Base-by-base conservation (phyloP, 2,329 filamentous ascomycete species). In the Epichloe aotearoae region DNA sequence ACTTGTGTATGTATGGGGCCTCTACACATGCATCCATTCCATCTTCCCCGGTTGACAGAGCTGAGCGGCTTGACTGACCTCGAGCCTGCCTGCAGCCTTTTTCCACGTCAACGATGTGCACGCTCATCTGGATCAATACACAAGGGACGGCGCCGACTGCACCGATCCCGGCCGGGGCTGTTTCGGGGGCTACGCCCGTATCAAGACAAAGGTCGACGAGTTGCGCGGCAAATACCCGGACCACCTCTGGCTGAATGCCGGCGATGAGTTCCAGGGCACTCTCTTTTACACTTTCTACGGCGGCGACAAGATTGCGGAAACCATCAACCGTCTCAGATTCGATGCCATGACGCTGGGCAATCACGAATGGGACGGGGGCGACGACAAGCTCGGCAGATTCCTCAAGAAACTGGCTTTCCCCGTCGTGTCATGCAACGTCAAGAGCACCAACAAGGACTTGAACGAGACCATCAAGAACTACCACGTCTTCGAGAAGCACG, bases 101-200 rank as follows among this genome's bases (percentile, higher is more conserved):
- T 83, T 83, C 66, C 82, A 84, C 62, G 73, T 84, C 69, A 84
- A 84, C 59, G 81, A 84, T 60, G 78, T 84, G 14, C 82, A 84
- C 61, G 75, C 82, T 14, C 82, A 84, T 60, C 68, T 84, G 17
- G 80, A 84, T 60, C 66, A 84, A 62, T 84, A 79, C 64, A 69
- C 73, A 30, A 72, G 74, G 14, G 77, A 77, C 0, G 81, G 81
- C 50, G 76, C 77, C 11, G 79, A 83, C 64, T 84, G 81, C 67
- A 75, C 71, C 0, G 64, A 71, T 26, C 73, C 77, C 0, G 64
- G 70, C 48, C 67, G 69, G 46, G 81, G 80, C 41, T 84, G 81
- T 64, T 82, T 73, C 52, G 81, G 81, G 26, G 81, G 82, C 33
- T 84, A 83, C 55, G 72, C 81, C 1, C 75, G 81, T 51, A 76